Evolutionary conservation across 768 basidiomycete genomes (phyloP).

Genomic region (Boletellus emodensis): DNA sequence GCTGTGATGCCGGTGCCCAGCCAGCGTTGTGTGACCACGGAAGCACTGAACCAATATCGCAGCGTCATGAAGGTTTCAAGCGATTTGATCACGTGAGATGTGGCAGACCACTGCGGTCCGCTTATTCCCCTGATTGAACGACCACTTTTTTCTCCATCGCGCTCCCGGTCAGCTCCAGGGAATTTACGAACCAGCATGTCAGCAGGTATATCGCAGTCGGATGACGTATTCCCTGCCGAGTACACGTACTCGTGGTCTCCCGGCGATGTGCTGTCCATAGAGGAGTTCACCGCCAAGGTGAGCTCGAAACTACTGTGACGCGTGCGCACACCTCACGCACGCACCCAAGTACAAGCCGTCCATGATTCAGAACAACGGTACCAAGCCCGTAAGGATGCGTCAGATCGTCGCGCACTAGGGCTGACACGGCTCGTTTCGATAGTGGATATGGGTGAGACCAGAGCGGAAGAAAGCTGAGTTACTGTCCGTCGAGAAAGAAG

Average conservation of each 20-base stretch:
- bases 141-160: too few species aligned
- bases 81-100: not conserved
- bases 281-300: conserved; percentile 55
- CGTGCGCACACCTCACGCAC: not conserved
- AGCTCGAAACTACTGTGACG: conserved; percentile 10
- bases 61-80: too few species aligned
- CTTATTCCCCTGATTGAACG: too few species aligned
- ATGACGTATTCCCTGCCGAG: conserved; percentile 38
- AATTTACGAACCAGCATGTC: conserved; percentile 8
- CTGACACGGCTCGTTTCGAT: not conserved
- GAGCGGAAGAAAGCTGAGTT: conserved; percentile 8
- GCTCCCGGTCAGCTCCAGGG: too few species aligned
- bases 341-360: conserved; percentile 62
- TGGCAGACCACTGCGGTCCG: too few species aligned
- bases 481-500: conserved; percentile 9
- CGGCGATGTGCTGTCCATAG: conserved; percentile 38
- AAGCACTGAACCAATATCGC: too few species aligned
- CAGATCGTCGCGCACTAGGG: too few species aligned
- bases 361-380: conserved; percentile 75
- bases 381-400: conserved; percentile 54
- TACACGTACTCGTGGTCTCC: conserved; percentile 55
- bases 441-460: conserved; percentile 67
- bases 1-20: too few species aligned
- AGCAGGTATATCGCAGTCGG: conserved; percentile 13
- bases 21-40: too few species aligned